These are phyloP conservation scores for Xylaria sp. DNA, from an alignment of 495 filamentous ascomycete species.

Conservation along the genomic window DNA sequence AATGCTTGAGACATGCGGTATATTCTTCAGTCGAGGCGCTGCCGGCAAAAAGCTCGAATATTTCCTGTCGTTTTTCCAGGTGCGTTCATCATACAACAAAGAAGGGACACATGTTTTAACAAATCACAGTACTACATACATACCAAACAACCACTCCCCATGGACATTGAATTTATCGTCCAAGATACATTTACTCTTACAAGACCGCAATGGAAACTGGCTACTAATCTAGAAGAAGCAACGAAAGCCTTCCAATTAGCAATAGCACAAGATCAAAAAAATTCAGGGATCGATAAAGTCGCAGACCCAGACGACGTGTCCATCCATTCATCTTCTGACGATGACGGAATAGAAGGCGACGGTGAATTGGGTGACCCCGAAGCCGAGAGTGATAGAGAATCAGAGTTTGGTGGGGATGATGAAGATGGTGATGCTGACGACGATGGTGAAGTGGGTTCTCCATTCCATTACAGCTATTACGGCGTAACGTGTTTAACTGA, in stretches of 20 bases:
- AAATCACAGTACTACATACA: slow-evolving; percentile 83
- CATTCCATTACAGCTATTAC: background rate
- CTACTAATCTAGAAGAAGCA: slow-evolving; percentile 81
- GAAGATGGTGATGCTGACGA: slow-evolving; percentile 55
- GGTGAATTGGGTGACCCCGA: slow-evolving; percentile 48
- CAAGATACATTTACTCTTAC: slow-evolving; percentile 88
- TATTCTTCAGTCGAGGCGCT: slow-evolving; percentile 92
- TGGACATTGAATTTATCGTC: slow-evolving; percentile 97
- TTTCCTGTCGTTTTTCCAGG: slow-evolving; percentile 94
- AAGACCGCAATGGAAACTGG: slow-evolving; percentile 90
- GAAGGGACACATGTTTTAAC: slow-evolving; percentile 23
- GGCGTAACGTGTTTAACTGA: background rate
- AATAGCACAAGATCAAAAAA: slow-evolving; percentile 86
- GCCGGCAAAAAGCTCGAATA: slow-evolving; percentile 98
- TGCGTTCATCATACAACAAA: slow-evolving; percentile 29
- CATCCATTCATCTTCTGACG: slow-evolving; percentile 69
- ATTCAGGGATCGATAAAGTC: slow-evolving; percentile 69
- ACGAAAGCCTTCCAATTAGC: slow-evolving; percentile 84
- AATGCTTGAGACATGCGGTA: slow-evolving; percentile 91
- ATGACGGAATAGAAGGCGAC: slow-evolving; percentile 67
- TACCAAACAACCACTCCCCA: slow-evolving; percentile 90
- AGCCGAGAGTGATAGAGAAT: slow-evolving; percentile 53
- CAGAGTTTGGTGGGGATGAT: slow-evolving; percentile 56
- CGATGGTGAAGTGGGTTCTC: slow-evolving; percentile 33
- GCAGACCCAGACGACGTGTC: slow-evolving; percentile 72